Percentiles rank a stretch among this genome's conserved stretches.
These are phyloP conservation scores for Crithidia thermophila DNA, from an alignment of 208 protist genomes.

Conservation along the genomic window DNA sequence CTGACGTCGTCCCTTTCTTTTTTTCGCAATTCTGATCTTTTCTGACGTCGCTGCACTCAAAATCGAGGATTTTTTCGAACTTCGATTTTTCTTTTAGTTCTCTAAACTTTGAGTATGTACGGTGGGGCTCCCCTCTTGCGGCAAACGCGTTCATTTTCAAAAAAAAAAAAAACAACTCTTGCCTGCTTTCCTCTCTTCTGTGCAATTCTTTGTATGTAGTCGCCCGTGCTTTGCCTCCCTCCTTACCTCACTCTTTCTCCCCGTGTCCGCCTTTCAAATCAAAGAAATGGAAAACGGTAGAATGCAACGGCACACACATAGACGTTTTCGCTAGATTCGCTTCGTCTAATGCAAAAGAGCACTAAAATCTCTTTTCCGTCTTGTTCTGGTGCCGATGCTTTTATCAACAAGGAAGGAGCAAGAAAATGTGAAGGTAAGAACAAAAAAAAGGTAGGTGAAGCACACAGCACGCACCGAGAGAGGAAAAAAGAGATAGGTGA, in stretches of 20 bases:
- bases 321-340: conserved; percentile 3
- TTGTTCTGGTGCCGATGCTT: background rate
- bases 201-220: background rate
- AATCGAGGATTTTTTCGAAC: too few relatives aligned
- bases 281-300: background rate
- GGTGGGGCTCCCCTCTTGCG: too few relatives aligned
- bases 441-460: background rate
- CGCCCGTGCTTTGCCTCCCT: background rate
- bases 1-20: too few relatives aligned
- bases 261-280: background rate
- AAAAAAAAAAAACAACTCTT: too few relatives aligned
- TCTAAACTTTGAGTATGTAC: too few relatives aligned
- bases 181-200: too few relatives aligned
- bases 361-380: conserved; percentile 16
- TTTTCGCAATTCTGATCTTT: too few relatives aligned
- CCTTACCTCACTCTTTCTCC: background rate
- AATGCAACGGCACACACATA: background rate
- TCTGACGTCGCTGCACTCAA: too few relatives aligned
- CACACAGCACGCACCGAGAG: background rate
- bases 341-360: conserved; percentile 2
- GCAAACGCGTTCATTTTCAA: too few relatives aligned
- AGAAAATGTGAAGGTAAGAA: background rate
- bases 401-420: background rate
- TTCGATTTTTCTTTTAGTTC: too few relatives aligned
- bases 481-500: background rate